Conservation (phyloP, 139 green algal species). For the Coccomyxa sp. region DNA sequence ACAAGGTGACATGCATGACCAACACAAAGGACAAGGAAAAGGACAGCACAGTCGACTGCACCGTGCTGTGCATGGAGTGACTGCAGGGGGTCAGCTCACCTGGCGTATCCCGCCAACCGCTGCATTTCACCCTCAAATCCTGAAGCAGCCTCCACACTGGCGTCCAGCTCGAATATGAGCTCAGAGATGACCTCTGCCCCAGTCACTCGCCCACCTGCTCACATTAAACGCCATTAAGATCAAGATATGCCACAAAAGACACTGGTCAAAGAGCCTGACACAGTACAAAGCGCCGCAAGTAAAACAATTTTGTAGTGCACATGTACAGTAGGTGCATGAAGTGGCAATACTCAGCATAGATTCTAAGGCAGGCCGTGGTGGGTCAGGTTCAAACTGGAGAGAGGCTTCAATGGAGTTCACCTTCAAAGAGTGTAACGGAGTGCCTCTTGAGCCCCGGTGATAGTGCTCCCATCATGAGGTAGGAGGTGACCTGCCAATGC, state of each 20-base stretch:
- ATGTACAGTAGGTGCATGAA: slow-evolving; percentile 7
- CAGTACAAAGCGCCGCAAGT: too few relatives aligned
- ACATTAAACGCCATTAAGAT: too few relatives aligned
- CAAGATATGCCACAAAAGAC: too few relatives aligned
- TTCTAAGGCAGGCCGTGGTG: neutral
- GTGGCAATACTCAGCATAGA: neutral
- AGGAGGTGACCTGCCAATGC: slow-evolving; percentile 42
- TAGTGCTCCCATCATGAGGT: slow-evolving; percentile 69
- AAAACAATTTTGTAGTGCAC: too few relatives aligned
- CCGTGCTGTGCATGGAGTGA: too few relatives aligned
- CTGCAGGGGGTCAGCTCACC: too few relatives aligned
- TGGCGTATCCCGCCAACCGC: slow-evolving; percentile 37
- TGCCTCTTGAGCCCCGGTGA: slow-evolving; percentile 39
- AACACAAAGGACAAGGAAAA: too few relatives aligned
- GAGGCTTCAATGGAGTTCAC: slow-evolving; percentile 2
- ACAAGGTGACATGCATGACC: too few relatives aligned
- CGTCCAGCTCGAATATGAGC: slow-evolving; percentile 55
- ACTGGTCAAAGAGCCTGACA: too few relatives aligned
- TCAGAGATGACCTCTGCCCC: slow-evolving; percentile 65
- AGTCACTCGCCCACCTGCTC: slow-evolving; percentile 76
- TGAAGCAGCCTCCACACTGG: slow-evolving; percentile 32
- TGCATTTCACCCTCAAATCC: slow-evolving; percentile 78
- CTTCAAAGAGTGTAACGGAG: slow-evolving; percentile 33
- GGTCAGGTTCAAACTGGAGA: neutral
- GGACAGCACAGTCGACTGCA: too few relatives aligned